Evolutionary conservation across 768 basidiomycete species (phyloP).

Genomic region (Termitomyces sp.): DNA sequence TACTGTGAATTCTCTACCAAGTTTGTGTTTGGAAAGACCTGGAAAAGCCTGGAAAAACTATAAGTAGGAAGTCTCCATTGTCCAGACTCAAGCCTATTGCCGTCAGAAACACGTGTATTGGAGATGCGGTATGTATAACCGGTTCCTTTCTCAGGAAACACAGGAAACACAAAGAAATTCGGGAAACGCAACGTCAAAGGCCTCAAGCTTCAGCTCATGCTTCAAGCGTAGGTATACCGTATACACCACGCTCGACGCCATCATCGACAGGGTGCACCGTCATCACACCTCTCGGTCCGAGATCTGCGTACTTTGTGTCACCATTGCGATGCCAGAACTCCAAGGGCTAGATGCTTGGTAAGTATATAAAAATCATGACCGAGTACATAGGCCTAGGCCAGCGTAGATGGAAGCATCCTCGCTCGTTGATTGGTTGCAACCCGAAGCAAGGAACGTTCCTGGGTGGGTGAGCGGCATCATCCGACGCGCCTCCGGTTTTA

Average conservation of each 20-base stretch:
- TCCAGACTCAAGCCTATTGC: not conserved
- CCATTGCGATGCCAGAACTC: not conserved
- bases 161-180: not conserved
- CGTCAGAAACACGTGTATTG: not conserved
- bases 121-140: not conserved
- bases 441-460: slow-evolving; percentile 2
- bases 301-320: too few species aligned
- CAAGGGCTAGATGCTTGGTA: not conserved
- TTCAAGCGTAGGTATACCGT: too few species aligned
- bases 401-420: slow-evolving; percentile 11
- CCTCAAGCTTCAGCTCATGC: too few species aligned
- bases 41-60: not conserved
- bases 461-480: not conserved
- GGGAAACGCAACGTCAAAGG: not conserved
- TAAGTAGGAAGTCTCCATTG: not conserved
- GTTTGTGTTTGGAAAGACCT: too few species aligned
- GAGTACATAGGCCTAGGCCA: not conserved
- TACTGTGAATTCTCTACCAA: too few species aligned
- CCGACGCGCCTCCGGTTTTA: not conserved
- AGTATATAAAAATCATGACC: not conserved
- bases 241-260: too few species aligned
- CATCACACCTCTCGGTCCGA: too few species aligned
- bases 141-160: not conserved
- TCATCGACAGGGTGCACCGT: too few species aligned
- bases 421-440: slow-evolving; percentile 1